Evolutionary conservation across 2,329 filamentous ascomycete species (phyloP), one percentile per base, ranked within the genome.

Genomic region (Pseudogymnoascus sp.): DNA sequence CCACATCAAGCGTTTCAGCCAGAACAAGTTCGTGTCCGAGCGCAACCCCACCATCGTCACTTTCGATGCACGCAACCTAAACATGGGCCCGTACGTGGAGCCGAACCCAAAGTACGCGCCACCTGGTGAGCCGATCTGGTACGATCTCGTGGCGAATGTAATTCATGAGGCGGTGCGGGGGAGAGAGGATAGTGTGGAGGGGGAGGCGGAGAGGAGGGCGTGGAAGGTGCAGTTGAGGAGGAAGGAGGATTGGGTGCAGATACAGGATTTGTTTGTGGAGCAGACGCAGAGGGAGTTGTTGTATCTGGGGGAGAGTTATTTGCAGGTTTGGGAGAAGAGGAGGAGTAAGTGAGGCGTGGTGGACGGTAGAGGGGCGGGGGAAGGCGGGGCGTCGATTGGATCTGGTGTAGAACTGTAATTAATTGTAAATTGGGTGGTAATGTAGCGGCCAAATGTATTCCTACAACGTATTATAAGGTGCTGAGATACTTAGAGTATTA

Each of bases 41-140:
- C 89, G 94, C 58, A 99, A 99, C 73, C 94, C 93, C 1, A 99
- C 94, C 8, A 99, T 99, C 70, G 94, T 99, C 65, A 97, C 93
- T 0, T 99, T 97, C 74, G 90, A 93, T 65, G 88, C 90, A 4
- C 82, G 87, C 70, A 84, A 87, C 41, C 84, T 99, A 7, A 91
- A 99, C 72, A 87, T 97, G 79, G 82, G 86, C 4, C 91, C 92
- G 0, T 97, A 94, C 69, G 91, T 96, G 11, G 91, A 97, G 75
- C 92, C 93, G 0, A 90, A 92, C 69, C 89, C 90, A 0, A 75
- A 79, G 4, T 72, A 88, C 37, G 85, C 88, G 73, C 82, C 86
- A 0, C 83, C 84, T 0, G 84, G 88, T 2, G 91, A 96, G 72
- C 91, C 93, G 1, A 90, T 97, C 67, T 86, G 89, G 79, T 99